Evolutionary conservation across 2,329 filamentous ascomycete genomes (phyloP), one percentile per base, ranked within the genome.

Genomic region (Fusarium oligoseptatum): DNA sequence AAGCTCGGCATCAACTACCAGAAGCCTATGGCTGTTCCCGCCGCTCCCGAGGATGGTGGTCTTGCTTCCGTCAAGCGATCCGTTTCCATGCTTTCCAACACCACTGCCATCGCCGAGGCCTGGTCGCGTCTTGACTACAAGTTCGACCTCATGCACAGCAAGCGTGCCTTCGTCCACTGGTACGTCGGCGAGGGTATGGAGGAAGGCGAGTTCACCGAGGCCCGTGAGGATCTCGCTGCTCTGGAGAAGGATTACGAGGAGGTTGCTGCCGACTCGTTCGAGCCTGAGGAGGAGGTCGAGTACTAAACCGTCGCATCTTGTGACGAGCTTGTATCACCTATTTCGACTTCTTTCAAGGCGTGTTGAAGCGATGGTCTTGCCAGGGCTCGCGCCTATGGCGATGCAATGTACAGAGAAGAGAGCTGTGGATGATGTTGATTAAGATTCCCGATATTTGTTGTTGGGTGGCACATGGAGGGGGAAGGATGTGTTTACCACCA

Each of bases 131-230:
- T 93, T 58, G 91, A 93, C 84, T 87, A 92, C 88, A 93, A 93
- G 86, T 93, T 94, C 84, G 92, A 93, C 79, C 91, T 93, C 79
- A 93, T 93, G 92, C 93, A 93, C 88, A 92, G 89, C 85, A 93
- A 93, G 89, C 91, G 92, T 76, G 92, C 92, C 70, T 93, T 94
- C 79, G 92, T 93, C 55, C 92, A 94, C 85, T 93, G 92, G 92
- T 94, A 94, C 77, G 94, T 97, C 64, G 94, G 94, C 76, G 94
- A 97, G 86, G 94, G 94, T 86, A 97, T 97, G 94, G 94, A 97
- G 87, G 94, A 97, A 84, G 94, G 94, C 79, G 94, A 97, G 84
- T 97, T 97, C 87, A 93, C 92, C 73, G 94, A 97, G 85, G 94
- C 94, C 72, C 92, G 94, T 78, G 94, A 97, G 87, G 94, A 97